These are phyloP conservation scores for Cunninghamia lanceolata DNA, from an alignment of 75 land plant genomes.

Conservation along the genomic window DNA sequence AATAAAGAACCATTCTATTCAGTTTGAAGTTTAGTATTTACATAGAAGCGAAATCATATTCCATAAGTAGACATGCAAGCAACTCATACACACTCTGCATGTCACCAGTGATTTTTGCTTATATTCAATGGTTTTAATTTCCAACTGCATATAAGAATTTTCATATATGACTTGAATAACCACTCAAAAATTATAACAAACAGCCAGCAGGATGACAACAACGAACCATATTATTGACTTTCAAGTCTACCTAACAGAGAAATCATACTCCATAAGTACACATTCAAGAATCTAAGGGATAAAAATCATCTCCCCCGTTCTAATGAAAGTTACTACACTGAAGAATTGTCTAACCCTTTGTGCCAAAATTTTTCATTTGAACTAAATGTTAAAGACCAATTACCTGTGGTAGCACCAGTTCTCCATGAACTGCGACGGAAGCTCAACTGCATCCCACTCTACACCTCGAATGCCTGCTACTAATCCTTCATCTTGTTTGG, in stretches of 20 bases:
- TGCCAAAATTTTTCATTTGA: neutral
- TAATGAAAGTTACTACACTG: neutral
- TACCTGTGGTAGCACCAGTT: constrained; percentile 98
- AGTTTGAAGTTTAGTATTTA: neutral
- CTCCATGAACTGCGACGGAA: constrained; percentile 98
- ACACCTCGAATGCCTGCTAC: constrained; percentile 84
- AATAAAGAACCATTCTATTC: neutral
- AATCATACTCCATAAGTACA: neutral
- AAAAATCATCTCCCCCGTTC: neutral
- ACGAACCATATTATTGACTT: neutral
- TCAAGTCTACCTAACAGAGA: neutral
- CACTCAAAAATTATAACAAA: neutral
- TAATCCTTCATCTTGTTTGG: constrained; percentile 84
- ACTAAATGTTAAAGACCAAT: neutral
- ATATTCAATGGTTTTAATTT: neutral
- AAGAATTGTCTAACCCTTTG: neutral
- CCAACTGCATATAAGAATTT: neutral
- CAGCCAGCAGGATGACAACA: neutral
- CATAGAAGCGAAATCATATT: neutral
- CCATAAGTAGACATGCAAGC: neutral
- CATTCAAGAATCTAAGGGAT: neutral
- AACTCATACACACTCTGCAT: neutral
- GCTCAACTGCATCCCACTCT: constrained; percentile 97
- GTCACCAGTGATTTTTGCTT: neutral
- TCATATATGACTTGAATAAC: neutral